A percentile compares a stretch with the other conserved stretches of the same genome.
These are phyloP conservation scores for Colletotrichum echinochloae DNA, from an alignment of 2,329 filamentous ascomycete genomes.

Conservation along the genomic window DNA sequence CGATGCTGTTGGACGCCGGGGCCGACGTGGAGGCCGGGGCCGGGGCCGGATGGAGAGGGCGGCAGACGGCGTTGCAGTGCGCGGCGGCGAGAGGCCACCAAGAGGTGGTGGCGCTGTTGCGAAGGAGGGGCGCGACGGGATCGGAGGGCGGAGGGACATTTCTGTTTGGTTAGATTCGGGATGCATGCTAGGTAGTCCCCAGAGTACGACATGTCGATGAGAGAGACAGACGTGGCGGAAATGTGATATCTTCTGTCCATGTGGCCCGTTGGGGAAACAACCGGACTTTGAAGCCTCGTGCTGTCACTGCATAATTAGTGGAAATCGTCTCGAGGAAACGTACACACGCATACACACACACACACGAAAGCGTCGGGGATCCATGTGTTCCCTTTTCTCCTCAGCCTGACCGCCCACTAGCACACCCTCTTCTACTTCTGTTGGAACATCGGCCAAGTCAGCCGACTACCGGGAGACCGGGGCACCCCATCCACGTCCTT, in stretches of 20 bases:
- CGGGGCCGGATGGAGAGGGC: conserved; percentile 27
- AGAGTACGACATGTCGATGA: too few relatives aligned
- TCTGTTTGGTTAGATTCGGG: conserved; percentile 28
- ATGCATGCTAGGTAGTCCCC: background rate
- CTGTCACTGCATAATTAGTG: too few relatives aligned
- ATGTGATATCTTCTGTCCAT: background rate
- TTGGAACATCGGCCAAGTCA: conserved; percentile 35
- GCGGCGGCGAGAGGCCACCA: conserved; percentile 52
- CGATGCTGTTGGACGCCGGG: conserved; percentile 49
- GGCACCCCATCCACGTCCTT: conserved; percentile 6
- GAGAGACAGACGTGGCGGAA: background rate
- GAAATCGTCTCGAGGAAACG: background rate
- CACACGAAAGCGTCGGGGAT: too few relatives aligned
- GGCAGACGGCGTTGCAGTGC: conserved; percentile 50
- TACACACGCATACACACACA: background rate
- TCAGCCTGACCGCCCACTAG: background rate
- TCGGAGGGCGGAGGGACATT: conserved; percentile 33
- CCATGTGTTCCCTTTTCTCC: background rate
- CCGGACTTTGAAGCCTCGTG: background rate
- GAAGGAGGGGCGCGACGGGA: conserved; percentile 49
- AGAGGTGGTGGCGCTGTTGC: conserved; percentile 55
- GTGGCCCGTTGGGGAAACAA: background rate
- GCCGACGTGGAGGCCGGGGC: conserved; percentile 54
- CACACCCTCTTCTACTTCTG: background rate
- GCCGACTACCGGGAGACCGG: conserved; percentile 27